Base-by-base conservation (phyloP, 2,329 filamentous ascomycete genomes). In the Trichoderma hamatum region DNA sequence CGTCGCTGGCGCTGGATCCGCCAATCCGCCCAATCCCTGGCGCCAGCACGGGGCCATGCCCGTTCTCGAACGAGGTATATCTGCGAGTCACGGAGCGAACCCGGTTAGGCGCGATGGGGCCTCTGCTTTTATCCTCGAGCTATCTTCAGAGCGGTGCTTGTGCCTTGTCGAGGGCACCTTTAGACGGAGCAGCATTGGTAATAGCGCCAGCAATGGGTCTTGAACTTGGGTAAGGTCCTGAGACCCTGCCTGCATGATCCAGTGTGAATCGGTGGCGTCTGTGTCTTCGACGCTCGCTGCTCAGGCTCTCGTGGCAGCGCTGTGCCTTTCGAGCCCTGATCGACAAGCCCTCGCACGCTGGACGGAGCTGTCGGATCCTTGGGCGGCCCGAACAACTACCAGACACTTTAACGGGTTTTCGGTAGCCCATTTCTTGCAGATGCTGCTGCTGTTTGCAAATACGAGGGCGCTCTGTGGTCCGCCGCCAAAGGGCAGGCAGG, bases 1-100 rank as follows among this genome's bases (percentile, higher is more conserved):
- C 60, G 67, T 52, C 36, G 39, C 24, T 14, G 14, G 6, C 13
- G 34, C 19, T 62, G 58, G 28, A 32, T 52, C 67, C 67, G 63
- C 67, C 67, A 54, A 21, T 60, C 55, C 54, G 67, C 61, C 67
- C 65, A 59, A 61, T 58, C 59, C 60, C 67, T 65, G 67, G 54
- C 61, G 54, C 60, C 52, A 61, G 54, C 67, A 69, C 60, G 60
- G 67, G 60, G 60, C 61, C 58, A 52, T 69, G 67, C 36, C 67
- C 54, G 68, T 71, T 71, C 70, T 69, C 69, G 70, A 71, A 71
- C 69, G 68, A 70, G 65, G 69, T 68, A 67, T 63, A 52, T 67
- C 70, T 70, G 70, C 70, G 63, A 64, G 68, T 71, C 68, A 70
- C 70, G 61, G 62, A 69, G 62, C 54, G 62, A 65, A 60, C 52